Percentiles rank a stretch among this genome's conserved stretches.
phyloP scores from a whole-genome alignment of 225 moss, liverwort and hornwort species.

The Lunularia cruciata region DNA sequence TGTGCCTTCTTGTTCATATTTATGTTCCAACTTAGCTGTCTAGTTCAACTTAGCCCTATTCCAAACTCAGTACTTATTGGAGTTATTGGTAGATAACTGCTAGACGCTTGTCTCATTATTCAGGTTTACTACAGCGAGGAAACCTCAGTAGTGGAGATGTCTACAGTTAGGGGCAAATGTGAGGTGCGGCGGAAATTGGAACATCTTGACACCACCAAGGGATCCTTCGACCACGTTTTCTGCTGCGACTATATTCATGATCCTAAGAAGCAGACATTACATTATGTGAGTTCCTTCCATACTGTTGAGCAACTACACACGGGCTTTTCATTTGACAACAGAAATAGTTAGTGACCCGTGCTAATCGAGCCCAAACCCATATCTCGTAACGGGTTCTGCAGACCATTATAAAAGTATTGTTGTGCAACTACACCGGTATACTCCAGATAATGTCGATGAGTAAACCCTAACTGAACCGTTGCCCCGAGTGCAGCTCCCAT shows the following conservation, averaged over 20 bases:
- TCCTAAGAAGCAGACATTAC: slow-evolving; percentile 74
- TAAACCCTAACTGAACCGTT: not conserved
- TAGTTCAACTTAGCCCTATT: too few relatives aligned
- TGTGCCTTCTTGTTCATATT: too few relatives aligned
- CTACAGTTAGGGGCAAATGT: slow-evolving; percentile 68
- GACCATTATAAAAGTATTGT: too few relatives aligned
- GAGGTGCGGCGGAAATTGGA: slow-evolving; percentile 76
- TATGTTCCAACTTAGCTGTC: too few relatives aligned
- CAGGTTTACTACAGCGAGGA: slow-evolving; percentile 94
- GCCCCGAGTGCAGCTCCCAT: slow-evolving; percentile 63
- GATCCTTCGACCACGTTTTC: slow-evolving; percentile 69
- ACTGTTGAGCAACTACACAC: too few relatives aligned
- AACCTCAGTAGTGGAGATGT: slow-evolving; percentile 65
- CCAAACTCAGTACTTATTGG: too few relatives aligned
- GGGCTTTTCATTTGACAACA: too few relatives aligned
- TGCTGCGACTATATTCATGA: slow-evolving; percentile 92
- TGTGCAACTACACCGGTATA: too few relatives aligned
- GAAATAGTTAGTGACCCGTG: too few relatives aligned
- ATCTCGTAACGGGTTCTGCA: too few relatives aligned
- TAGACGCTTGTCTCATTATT: too few relatives aligned
- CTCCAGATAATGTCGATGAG: not conserved
- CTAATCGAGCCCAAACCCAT: too few relatives aligned
- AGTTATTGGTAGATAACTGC: not conserved
- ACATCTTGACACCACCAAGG: slow-evolving; percentile 62
- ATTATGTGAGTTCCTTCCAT: slow-evolving; percentile 50